Percentiles rank a stretch among this genome's conserved stretches.
These are phyloP conservation scores for Balakata baccata DNA, from an alignment of 345 rosid genomes.

Conservation along the genomic window DNA sequence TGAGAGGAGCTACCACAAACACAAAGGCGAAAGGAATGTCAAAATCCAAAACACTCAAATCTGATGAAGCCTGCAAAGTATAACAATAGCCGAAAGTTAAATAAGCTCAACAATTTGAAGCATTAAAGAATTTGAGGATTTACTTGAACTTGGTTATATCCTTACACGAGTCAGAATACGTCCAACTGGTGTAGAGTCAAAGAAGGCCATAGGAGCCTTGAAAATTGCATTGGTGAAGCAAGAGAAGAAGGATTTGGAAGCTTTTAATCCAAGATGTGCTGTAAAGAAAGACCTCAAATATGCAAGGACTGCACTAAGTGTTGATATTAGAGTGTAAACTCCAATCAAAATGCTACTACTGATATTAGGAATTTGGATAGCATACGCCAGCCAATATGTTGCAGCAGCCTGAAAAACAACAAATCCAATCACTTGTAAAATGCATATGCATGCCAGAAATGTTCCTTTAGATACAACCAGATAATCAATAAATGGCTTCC, in stretches of 20 bases:
- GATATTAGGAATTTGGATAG: constrained; percentile 19
- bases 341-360: constrained; percentile 18
- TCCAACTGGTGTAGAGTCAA: constrained; percentile 46
- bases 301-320: constrained; percentile 17
- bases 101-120: neutral
- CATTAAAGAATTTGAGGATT: neutral
- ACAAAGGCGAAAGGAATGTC: constrained; percentile 23
- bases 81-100: neutral
- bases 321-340: constrained; percentile 19
- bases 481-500: constrained; percentile 32
- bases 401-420: constrained; percentile 29
- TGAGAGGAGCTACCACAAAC: constrained; percentile 2
- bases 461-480: constrained; percentile 23
- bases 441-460: constrained; percentile 11
- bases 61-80: constrained; percentile 33
- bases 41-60: constrained; percentile 27
- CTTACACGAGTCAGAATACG: constrained; percentile 44
- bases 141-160: neutral
- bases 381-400: constrained; percentile 38
- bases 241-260: constrained; percentile 32
- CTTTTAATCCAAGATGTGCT: constrained; percentile 11
- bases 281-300: constrained; percentile 15
- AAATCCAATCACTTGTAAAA: constrained; percentile 19
- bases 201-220: constrained; percentile 44
- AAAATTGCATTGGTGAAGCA: constrained; percentile 31